Evolutionary conservation across 2,329 filamentous ascomycete species (phyloP), one percentile per base, ranked within the genome.

Genomic region (Xylaria digitata): DNA sequence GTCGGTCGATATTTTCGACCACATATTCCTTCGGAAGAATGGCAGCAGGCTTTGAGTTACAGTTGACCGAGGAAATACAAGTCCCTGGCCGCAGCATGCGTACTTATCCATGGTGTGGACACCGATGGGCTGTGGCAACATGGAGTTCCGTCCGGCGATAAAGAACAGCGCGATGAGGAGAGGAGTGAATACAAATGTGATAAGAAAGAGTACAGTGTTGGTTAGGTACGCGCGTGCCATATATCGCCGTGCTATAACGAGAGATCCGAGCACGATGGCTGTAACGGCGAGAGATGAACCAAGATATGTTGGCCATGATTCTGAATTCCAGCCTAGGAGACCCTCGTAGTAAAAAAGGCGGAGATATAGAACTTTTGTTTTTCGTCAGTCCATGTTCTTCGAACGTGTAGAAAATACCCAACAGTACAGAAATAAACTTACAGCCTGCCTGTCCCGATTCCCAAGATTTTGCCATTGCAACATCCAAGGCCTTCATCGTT

Each of bases 311-410:
- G 63, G 69, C 74, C 73, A 76, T 7, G 68, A 68, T 40, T 76
- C 74, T 3, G 46, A 62, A 43, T 76, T 75, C 74, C 74, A 76
- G n/a, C 75, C 74, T 0, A 75, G 71, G 9, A 75, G 72, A 1
- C 73, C 62, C 8, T 71, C 74, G 49, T 76, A 69, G 59, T 76
- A 76, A 48, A 76, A 76, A 8, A 76, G 63, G 0, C 75, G 69
- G 2, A 76, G 66, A 50, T 76, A 76, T 1, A 76, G 53, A 59
- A 75, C 73, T 75, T 49, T 49, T 52, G n/a, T 52, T 8, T 7
- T 19, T 6, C 26, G 37, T 43, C 11, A 26, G 61, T 65, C 8
- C 65, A 63, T 1, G 6, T 3, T 1, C 19, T 37, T 11, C 2
- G n/a, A 45, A n/a, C 15, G 6, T 3, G 19, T 6, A 17, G 5